A percentile compares a stretch with the other conserved stretches of the same genome.
Conservation (phyloP, 345 rosid species). For the Eucalyptus tenuipes region DNA sequence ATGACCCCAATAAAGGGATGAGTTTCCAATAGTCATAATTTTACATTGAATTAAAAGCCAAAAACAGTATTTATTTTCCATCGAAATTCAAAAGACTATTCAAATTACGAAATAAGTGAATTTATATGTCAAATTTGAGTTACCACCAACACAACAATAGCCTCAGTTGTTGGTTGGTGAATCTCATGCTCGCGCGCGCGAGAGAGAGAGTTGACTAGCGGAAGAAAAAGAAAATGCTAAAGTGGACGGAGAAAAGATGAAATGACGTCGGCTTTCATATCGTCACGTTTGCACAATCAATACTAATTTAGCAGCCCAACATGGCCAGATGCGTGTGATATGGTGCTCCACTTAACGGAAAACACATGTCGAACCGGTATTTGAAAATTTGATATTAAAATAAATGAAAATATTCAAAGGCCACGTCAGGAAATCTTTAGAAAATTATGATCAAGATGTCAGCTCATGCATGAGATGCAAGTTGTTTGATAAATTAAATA, state of each 20-base stretch:
- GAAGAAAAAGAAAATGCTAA: too few species aligned
- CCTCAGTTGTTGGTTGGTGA: neutral
- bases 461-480: neutral
- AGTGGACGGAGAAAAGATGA: neutral
- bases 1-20: too few species aligned
- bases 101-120: too few species aligned
- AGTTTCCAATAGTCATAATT: too few species aligned
- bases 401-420: neutral
- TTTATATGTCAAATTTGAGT: too few species aligned
- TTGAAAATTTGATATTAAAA: neutral
- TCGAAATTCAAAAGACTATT: too few species aligned
- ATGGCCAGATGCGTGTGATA: rapidly evolving
- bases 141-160: too few species aligned
- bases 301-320: neutral
- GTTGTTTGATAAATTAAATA: neutral
- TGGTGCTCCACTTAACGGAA: neutral
- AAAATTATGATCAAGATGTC: neutral
- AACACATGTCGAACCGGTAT: neutral
- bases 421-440: neutral
- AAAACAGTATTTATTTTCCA: too few species aligned
- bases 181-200: neutral
- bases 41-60: too few species aligned
- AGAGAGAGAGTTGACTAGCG: neutral
- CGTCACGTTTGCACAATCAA: neutral
- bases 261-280: neutral